Conservation (phyloP, 192 early-diverging fungal species). For the Neocallimastix lanati region DNA sequence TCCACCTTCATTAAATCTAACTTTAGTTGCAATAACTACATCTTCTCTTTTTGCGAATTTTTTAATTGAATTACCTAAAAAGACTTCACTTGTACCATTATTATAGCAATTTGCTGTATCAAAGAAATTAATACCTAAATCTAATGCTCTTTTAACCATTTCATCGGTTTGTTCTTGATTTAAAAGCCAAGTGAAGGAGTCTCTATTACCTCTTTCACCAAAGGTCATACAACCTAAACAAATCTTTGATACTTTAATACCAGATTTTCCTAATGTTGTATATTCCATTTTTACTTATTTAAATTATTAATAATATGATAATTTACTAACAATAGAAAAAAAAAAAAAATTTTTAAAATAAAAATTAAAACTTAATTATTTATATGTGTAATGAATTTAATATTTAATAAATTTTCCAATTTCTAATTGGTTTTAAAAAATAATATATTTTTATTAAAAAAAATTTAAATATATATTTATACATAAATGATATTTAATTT, state of each 20-base stretch:
- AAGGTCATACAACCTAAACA: background rate
- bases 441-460: too few relatives aligned
- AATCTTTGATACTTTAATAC: background rate
- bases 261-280: background rate
- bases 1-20: background rate
- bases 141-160: background rate
- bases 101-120: background rate
- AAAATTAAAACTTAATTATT: too few relatives aligned
- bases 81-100: background rate
- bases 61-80: too few relatives aligned
- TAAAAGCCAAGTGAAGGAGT: background rate
- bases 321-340: too few relatives aligned
- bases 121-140: background rate
- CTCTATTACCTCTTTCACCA: background rate
- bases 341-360: too few relatives aligned
- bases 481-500: too few relatives aligned
- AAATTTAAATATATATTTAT: too few relatives aligned
- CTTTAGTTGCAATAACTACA: conserved; percentile 2
- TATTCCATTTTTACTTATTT: background rate
- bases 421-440: too few relatives aligned
- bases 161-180: background rate
- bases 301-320: too few relatives aligned
- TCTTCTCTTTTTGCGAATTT: background rate
- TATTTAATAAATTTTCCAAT: too few relatives aligned
- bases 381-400: too few relatives aligned